Percentiles rank a stretch among this genome's conserved stretches.
These are phyloP conservation scores for Podosphaera leucotricha DNA, from an alignment of 2,329 filamentous ascomycete genomes.

Conservation along the genomic window DNA sequence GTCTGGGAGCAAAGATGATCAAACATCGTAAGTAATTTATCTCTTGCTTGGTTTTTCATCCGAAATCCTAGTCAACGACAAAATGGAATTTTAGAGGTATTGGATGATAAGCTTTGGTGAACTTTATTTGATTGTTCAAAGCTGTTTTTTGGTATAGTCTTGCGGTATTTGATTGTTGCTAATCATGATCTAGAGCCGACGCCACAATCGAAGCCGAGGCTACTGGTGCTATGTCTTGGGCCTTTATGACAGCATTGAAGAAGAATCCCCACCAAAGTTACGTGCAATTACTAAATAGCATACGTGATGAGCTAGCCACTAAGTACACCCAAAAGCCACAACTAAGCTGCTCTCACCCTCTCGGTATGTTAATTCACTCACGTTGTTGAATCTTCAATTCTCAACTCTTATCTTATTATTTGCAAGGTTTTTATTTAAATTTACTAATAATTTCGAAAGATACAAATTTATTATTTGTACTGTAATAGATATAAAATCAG, in stretches of 20 bases:
- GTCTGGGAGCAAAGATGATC: conserved; percentile 86
- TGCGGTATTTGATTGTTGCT: conserved; percentile 2
- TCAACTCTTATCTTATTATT: too few species aligned
- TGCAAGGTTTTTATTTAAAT: too few species aligned
- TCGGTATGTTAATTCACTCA: conserved; percentile 35
- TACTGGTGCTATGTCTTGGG: conserved; percentile 95
- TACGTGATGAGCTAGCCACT: conserved; percentile 64
- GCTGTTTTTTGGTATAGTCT: not conserved
- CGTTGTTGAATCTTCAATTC: not conserved
- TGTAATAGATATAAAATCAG: not conserved
- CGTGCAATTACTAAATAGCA: conserved; percentile 82
- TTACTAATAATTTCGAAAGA: not conserved
- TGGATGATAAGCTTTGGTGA: not conserved
- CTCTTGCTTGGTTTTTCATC: conserved; percentile 22
- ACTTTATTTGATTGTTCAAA: not conserved
- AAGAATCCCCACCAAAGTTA: conserved; percentile 93
- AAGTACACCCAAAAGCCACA: conserved; percentile 94
- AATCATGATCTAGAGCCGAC: conserved; percentile 40
- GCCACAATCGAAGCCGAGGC: conserved; percentile 65
- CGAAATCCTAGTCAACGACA: conserved; percentile 17
- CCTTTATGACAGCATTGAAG: conserved; percentile 76
- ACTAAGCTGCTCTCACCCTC: conserved; percentile 81
- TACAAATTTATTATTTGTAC: not conserved
- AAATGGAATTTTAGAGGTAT: not conserved
- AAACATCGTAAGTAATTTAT: conserved; percentile 53